A percentile compares a stretch with the other conserved stretches of the same genome.
Conservation (phyloP, 345 rosid genomes). For the Hibiscus mutabilis region DNA sequence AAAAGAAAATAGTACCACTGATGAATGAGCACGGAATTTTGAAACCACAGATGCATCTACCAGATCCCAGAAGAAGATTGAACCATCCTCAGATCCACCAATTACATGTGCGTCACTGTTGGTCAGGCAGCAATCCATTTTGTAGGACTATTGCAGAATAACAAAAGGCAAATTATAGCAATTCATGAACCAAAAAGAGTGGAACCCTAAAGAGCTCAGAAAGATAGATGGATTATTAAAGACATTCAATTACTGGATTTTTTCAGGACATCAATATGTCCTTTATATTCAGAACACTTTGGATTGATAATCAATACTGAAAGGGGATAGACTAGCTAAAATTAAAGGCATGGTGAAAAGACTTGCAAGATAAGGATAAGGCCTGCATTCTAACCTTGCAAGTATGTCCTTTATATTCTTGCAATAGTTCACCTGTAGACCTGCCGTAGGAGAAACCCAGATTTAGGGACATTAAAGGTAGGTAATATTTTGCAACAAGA, state of each 20-base stretch:
- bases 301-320: background rate
- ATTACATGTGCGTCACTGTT: slow-evolving; percentile 78
- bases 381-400: slow-evolving; percentile 63
- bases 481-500: background rate
- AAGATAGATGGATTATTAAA: background rate
- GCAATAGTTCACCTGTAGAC: slow-evolving; percentile 75
- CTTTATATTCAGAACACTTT: background rate
- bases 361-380: background rate
- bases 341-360: background rate
- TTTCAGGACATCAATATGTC: background rate
- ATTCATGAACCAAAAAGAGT: background rate
- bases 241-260: background rate
- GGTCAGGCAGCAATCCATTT: slow-evolving; percentile 89
- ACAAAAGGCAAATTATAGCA: slow-evolving; percentile 8
- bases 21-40: slow-evolving; percentile 70
- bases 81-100: slow-evolving; percentile 96
- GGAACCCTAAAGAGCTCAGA: background rate
- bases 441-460: slow-evolving; percentile 32
- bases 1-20: slow-evolving; percentile 55
- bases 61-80: slow-evolving; percentile 91
- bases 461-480: background rate
- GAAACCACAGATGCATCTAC: slow-evolving; percentile 79
- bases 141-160: slow-evolving; percentile 57
- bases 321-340: background rate
- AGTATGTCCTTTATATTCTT: slow-evolving; percentile 86